Base-by-base conservation (phyloP, 345 rosid genomes). In the Linum tenue region DNA sequence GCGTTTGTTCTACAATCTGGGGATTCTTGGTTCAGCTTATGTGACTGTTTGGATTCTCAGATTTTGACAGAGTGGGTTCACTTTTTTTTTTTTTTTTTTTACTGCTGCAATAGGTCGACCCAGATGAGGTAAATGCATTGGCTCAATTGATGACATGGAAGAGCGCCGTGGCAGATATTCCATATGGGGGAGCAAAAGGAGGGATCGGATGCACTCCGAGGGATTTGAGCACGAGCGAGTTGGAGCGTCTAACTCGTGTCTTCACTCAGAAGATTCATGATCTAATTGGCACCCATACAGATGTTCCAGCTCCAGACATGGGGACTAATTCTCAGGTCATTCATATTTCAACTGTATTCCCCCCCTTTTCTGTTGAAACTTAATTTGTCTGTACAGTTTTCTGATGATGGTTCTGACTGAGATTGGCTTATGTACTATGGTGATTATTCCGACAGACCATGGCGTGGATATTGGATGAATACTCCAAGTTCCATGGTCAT, bases 381-480 rank as follows among this genome's bases (percentile, higher is more conserved):
- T 22, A 22, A 22, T 22, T 22, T 22, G 31, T 22, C 31, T 22
- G 0, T 22, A 22, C 31, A 22, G 31, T 22, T 22, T 22, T 22
- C 31, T 22, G 31, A 22, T 22, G 31, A 22, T 22, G 31, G 31
- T 22, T 22, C 31, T 22, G 31, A 22, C 31, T 22, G 31, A 22
- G 31, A 22, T 22, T 22, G 31, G 31, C 31, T 22, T 22, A 22
- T 22, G 38, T 35, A 22, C 31, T 37, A 66, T 55, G 9, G 11
- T 41, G 60, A 4, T 4, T 53, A 12, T 15, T 22, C 31, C 31
- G 10, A 59, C 65, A 68, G 64, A 68, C 65, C 31, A 60, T 68
- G 71, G 71, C 71, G 39, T 68, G 71, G 71, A 68, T 68, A 37
- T 60, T 68, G 71, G 71, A 68, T 53, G 71, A 68, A 15, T 68